Evolutionary conservation across 2,329 filamentous ascomycete genomes (phyloP).

Genomic region (Cladosporium sphaerospermum): DNA sequence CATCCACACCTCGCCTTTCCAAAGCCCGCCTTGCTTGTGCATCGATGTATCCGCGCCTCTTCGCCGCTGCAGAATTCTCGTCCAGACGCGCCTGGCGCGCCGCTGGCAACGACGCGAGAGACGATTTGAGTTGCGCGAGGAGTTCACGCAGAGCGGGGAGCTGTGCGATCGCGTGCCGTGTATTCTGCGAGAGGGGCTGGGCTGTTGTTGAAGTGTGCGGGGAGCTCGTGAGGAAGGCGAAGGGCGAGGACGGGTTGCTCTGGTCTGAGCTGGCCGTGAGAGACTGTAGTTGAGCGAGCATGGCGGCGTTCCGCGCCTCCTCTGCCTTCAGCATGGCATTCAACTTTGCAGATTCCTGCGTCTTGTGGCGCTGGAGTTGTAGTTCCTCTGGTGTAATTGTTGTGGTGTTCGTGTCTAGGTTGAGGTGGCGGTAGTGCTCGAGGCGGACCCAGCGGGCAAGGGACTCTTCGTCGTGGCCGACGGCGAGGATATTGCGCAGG

Average conservation of each 20-base stretch:
- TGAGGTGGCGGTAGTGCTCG: slow-evolving; percentile 67
- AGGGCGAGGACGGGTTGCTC: slow-evolving; percentile 25
- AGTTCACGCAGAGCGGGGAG: slow-evolving; percentile 70
- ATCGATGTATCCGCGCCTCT: slow-evolving; percentile 79
- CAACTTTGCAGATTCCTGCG: slow-evolving; percentile 73
- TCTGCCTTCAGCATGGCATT: slow-evolving; percentile 65
- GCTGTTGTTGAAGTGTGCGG: slow-evolving; percentile 35
- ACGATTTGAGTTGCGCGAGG: slow-evolving; percentile 51
- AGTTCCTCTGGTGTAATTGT: slow-evolving; percentile 62
- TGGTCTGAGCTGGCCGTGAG: slow-evolving; percentile 38
- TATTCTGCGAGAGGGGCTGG: slow-evolving; percentile 60
- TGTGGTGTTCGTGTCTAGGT: slow-evolving; percentile 27
- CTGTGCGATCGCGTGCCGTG: slow-evolving; percentile 75
- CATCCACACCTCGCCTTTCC: slow-evolving; percentile 64
- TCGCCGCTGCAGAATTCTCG: slow-evolving; percentile 50
- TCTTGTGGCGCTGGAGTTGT: slow-evolving; percentile 62
- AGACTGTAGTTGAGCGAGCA: slow-evolving; percentile 59
- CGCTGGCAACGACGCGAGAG: slow-evolving; percentile 18
- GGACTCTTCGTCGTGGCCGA: slow-evolving; percentile 37
- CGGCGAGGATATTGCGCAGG: slow-evolving; percentile 62
- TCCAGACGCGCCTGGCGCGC: slow-evolving; percentile 27
- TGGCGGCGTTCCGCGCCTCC: slow-evolving; percentile 62
- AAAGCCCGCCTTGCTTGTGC: slow-evolving; percentile 69
- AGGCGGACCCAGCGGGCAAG: slow-evolving; percentile 71
- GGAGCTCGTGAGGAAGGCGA: slow-evolving; percentile 54